Base-by-base conservation (phyloP, 345 rosid genomes). In the Eucalyptus victrix region DNA sequence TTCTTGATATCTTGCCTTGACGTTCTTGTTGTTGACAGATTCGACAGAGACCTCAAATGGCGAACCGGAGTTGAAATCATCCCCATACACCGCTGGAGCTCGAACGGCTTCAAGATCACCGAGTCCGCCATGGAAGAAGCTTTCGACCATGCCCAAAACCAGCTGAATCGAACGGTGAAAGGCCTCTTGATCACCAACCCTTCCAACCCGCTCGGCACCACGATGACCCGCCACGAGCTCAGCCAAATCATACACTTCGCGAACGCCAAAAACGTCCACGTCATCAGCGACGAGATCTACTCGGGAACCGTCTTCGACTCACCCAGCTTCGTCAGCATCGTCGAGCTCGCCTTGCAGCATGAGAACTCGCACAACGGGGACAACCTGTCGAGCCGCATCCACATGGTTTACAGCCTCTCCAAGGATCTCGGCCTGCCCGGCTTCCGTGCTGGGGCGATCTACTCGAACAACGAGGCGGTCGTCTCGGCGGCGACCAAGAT, bases 351-450 rank as follows among this genome's bases (percentile, higher is more conserved):
- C 21, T 91, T 92, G 28, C 89, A 62, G 44, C 92, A 92, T 87
- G 89, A 87, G 51, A 92, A 93, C 86, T 92, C 88, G 13, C 89
- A 90, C 14, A 86, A 91, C 69, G 86, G 89, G 2, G 89, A 93
- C 40, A 56, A 47, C 51, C 45, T 91, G 13, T 72, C 91, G 93
- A 91, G 89, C 49, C 92, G 94, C 50, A 93, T 97, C 86, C 99
- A 97, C 90, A 90, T 95, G 56, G 98, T 97, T 53, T 96, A 93
- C 90, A 95, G 99, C 69, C 94, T 97, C 69, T 97, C 99, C 23
- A 97, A 97, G 90, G 99, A 96, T 87, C 93, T 97, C 2, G 99
- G 99, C 45, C 94, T 97, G 8, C 98, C 99, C 1, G 99, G 99
- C 47, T 97, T 97, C 89, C 96, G 98, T 4, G 97, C 95, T 5